Base-by-base conservation (phyloP, 768 basidiomycete species). In the Amanita pallidorosea region DNA sequence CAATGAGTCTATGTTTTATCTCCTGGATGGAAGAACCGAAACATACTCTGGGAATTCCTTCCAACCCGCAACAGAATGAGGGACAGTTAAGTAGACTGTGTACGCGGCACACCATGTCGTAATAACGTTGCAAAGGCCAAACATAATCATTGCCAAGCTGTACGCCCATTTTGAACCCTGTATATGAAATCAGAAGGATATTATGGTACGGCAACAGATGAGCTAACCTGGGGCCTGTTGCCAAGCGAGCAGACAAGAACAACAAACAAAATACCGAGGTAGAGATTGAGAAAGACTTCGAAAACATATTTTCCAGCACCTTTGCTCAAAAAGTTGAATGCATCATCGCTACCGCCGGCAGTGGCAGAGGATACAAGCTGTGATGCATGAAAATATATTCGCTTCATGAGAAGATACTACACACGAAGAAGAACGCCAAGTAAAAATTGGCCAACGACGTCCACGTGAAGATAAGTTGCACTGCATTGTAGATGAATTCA, bases 381-480 rank as follows among this genome's bases (percentile, higher is more conserved):
- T 12, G n/a, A 29, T 9, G 3, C 6, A 37, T 43, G 6, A 47
- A 45, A 22, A 13, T 27, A 7, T 17, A 9, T 34, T 11, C 27
- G 13, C 38, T 17, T 8, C n/a, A 33, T 9, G 22, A 20, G 29
- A 11, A 8, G n/a, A 20, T 5, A 17, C n/a, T 25, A 73, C 86
- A 67, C 58, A 89, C 86, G 67, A 93, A 94, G 77, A 88, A 94
- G 73, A 94, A 93, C 37, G 91, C 88, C 47, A 95, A 74, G 64
- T 91, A 96, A 69, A 92, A 96, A 64, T 94, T 95, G 29, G 89
- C 93, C 40, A 95, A 70, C 13, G 85, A 80, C 7, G 92, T 94
- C 94, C 94, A 98, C 12, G 92, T 87, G 66, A 98, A 96, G 49
- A 96, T 37, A 20, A 97, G 81, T 57, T 93, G 88, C 25, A 94